A percentile compares a stretch with the other conserved stretches of the same genome.
Evolutionary conservation across 2,329 filamentous ascomycete genomes (phyloP).

Genomic region (Setomelanomma holmii): DNA sequence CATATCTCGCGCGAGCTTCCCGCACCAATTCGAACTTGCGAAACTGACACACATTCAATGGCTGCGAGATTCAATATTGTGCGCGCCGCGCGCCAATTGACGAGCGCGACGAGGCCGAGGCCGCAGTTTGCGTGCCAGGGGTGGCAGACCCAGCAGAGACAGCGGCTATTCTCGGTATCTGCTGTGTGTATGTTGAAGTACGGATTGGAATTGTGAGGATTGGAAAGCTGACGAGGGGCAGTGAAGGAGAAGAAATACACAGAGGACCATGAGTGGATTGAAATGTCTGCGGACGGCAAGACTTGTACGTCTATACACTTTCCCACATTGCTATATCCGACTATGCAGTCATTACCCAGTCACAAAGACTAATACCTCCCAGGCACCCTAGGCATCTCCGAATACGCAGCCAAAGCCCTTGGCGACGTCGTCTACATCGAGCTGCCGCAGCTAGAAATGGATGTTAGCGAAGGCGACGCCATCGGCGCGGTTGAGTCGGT

Average conservation of each 20-base stretch:
- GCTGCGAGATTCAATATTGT: constrained; percentile 42
- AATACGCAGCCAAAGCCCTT: constrained; percentile 89
- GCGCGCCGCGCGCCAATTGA: constrained; percentile 46
- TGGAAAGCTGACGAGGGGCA: constrained; percentile 43
- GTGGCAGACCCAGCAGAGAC: constrained; percentile 31
- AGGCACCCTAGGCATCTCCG: constrained; percentile 82
- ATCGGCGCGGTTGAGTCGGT: constrained; percentile 97
- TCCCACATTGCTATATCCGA: background rate
- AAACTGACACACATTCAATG: constrained; percentile 32
- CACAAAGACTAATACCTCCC: constrained; percentile 8
- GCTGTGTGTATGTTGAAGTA: constrained; percentile 36
- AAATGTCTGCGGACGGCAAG: constrained; percentile 81
- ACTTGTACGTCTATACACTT: constrained; percentile 67
- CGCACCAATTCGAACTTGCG: constrained; percentile 9
- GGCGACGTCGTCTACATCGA: constrained; percentile 98
- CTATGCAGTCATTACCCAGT: constrained; percentile 3
- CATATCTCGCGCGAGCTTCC: constrained; percentile 6
- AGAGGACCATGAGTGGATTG: constrained; percentile 98
- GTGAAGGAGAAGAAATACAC: constrained; percentile 84
- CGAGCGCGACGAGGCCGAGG: constrained; percentile 32
- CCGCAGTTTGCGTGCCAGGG: constrained; percentile 32
- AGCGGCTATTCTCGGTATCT: constrained; percentile 50
- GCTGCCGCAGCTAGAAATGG: constrained; percentile 75
- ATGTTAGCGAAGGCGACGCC: constrained; percentile 77
- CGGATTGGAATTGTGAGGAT: constrained; percentile 4